A percentile compares a stretch with the other conserved stretches of the same genome.
Conservation (phyloP, 2,329 filamentous ascomycete species). For the Ophiostoma sp. region DNA sequence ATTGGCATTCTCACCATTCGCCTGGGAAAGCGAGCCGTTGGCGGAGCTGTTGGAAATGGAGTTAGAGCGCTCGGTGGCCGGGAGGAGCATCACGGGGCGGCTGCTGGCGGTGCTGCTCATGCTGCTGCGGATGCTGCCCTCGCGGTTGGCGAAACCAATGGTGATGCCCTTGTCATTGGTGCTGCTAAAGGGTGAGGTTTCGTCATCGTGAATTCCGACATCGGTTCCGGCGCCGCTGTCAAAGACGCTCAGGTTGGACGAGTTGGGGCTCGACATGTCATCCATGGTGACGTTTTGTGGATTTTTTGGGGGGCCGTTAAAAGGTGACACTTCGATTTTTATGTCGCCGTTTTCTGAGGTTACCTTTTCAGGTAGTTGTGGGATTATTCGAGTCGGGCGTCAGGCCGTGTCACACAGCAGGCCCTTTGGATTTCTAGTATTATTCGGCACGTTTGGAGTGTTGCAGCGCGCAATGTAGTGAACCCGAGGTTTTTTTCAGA, state of each 20-base stretch:
- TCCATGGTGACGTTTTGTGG: slow-evolving; percentile 25
- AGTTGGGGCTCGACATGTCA: slow-evolving; percentile 30
- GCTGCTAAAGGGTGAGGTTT: slow-evolving; percentile 27
- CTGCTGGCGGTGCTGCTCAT: slow-evolving; percentile 23
- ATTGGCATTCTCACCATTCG: not conserved
- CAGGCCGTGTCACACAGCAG: slow-evolving; percentile 1
- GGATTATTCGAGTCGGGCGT: not conserved
- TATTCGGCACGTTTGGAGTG: not conserved
- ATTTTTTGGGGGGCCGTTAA: not conserved
- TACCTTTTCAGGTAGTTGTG: not conserved
- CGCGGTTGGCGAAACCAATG: slow-evolving; percentile 4
- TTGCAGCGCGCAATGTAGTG: slow-evolving; percentile 2
- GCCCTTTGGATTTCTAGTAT: not conserved
- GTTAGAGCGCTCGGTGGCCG: slow-evolving; percentile 11
- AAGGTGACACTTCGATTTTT: not conserved
- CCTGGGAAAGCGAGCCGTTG: slow-evolving; percentile 1
- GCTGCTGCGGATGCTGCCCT: slow-evolving; percentile 24
- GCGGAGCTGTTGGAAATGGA: slow-evolving; percentile 16
- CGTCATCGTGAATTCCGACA: slow-evolving; percentile 27
- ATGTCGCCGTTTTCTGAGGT: not conserved
- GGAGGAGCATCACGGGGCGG: slow-evolving; percentile 19
- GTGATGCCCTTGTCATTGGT: slow-evolving; percentile 5
- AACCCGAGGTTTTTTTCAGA: slow-evolving; percentile 11
- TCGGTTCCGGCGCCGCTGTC: slow-evolving; percentile 27
- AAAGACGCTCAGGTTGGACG: slow-evolving; percentile 30